Conservation (phyloP, 2,329 filamentous ascomycete genomes). For the Drechslerella coelobrocha region DNA sequence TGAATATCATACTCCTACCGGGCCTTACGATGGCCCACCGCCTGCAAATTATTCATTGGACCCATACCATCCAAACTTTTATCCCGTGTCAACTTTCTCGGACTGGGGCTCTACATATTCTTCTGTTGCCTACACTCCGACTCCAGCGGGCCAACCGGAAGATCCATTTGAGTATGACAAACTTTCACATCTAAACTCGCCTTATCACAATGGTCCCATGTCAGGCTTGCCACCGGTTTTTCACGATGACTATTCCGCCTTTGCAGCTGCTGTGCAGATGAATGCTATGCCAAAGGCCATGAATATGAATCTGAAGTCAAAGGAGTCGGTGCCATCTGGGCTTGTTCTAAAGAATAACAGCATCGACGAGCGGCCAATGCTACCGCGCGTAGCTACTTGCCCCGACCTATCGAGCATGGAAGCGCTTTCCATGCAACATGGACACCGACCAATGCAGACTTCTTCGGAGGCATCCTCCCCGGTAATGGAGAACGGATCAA, state of each 20-base stretch:
- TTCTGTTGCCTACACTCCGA: slow-evolving; percentile 53
- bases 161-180: slow-evolving; percentile 55
- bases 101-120: slow-evolving; percentile 54
- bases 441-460: slow-evolving; percentile 36
- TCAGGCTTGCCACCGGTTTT: slow-evolving; percentile 49
- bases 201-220: slow-evolving; percentile 34
- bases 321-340: slow-evolving; percentile 26
- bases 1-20: slow-evolving; percentile 37
- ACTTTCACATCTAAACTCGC: slow-evolving; percentile 35
- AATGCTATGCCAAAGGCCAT: slow-evolving; percentile 52
- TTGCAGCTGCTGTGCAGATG: slow-evolving; percentile 54
- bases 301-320: slow-evolving; percentile 42
- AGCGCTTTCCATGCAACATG: slow-evolving; percentile 26
- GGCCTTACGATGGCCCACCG: slow-evolving; percentile 45
- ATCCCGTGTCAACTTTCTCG: slow-evolving; percentile 54
- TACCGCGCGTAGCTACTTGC: slow-evolving; percentile 42
- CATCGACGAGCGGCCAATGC: slow-evolving; percentile 17
- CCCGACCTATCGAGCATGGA: slow-evolving; percentile 42
- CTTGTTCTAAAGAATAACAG: slow-evolving; percentile 44
- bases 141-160: slow-evolving; percentile 53
- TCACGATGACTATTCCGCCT: slow-evolving; percentile 53
- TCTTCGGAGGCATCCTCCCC: slow-evolving; percentile 41
- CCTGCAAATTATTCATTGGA: slow-evolving; percentile 35
- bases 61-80: slow-evolving; percentile 51
- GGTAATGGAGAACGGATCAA: slow-evolving; percentile 18